A percentile compares a stretch with the other conserved stretches of the same genome.
phyloP scores from a whole-genome alignment of 2,329 filamentous ascomycete species.

The Claviceps monticola region DNA sequence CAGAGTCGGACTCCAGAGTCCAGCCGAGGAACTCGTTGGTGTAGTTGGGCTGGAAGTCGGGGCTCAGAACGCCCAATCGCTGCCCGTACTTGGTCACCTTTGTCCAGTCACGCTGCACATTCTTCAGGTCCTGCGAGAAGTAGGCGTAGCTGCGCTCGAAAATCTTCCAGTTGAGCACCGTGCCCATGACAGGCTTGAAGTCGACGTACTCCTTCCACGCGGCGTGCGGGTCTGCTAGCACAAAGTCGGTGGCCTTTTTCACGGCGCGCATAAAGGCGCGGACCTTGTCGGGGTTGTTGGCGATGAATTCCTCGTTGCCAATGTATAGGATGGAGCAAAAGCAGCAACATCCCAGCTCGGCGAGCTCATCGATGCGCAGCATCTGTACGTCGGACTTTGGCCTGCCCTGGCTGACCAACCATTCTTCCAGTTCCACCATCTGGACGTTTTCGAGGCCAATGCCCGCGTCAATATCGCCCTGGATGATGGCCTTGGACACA shows the following conservation, averaged over 20 bases:
- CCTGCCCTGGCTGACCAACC: slow-evolving; percentile 50
- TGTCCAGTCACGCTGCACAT: slow-evolving; percentile 59
- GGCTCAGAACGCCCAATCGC: slow-evolving; percentile 52
- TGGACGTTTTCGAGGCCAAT: slow-evolving; percentile 70
- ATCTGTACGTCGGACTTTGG: slow-evolving; percentile 58
- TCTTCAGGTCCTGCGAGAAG: slow-evolving; percentile 62
- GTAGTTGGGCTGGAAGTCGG: slow-evolving; percentile 55
- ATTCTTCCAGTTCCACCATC: slow-evolving; percentile 71
- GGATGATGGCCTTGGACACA: slow-evolving; percentile 62
- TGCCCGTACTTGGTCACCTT: slow-evolving; percentile 70
- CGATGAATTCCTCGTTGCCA: slow-evolving; percentile 57
- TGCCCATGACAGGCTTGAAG: slow-evolving; percentile 58
- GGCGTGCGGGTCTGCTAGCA: slow-evolving; percentile 46
- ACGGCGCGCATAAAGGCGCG: slow-evolving; percentile 56
- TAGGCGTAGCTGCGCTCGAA: slow-evolving; percentile 68
- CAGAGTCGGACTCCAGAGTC: slow-evolving; percentile 48
- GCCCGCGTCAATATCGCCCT: slow-evolving; percentile 58
- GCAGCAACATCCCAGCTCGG: slow-evolving; percentile 69
- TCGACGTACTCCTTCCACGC: slow-evolving; percentile 58
- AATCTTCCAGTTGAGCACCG: slow-evolving; percentile 59
- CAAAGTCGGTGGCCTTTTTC: slow-evolving; percentile 61
- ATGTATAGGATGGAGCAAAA: slow-evolving; percentile 76
- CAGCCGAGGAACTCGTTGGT: slow-evolving; percentile 59
- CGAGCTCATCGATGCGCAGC: slow-evolving; percentile 69
- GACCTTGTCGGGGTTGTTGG: slow-evolving; percentile 52